Evolutionary conservation across 2,329 filamentous ascomycete genomes (phyloP), one percentile per base, ranked within the genome.

Genomic region (Apiospora koreana): DNA sequence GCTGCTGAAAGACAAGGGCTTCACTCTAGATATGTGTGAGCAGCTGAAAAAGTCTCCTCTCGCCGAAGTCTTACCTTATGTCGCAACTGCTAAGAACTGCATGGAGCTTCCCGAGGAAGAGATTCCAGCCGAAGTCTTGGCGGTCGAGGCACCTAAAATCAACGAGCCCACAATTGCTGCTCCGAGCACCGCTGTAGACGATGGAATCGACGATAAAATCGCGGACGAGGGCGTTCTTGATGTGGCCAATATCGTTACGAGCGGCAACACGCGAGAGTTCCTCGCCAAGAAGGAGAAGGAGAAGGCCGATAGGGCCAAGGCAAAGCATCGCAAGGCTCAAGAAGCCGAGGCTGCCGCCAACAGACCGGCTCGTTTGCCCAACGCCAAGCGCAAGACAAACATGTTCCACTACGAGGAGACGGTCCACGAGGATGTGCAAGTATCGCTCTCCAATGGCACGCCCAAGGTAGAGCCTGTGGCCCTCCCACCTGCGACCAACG

Each of bases 231-330:
- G 93, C 31, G 92, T 95, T 10, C 84, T 96, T 3, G 93, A 96
- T 75, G 93, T 96, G 65, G 94, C 93, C n/a, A 92, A 88, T 74
- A 95, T 96, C 73, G 93, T 96, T 45, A 92, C 92, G 1, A 92
- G 90, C 75, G 93, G 93, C 42, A 93, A 94, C 79, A 94, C 94
- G 75, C 89, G 90, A 75, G 93, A 96, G 76, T 95, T 94, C 75
- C 83, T 96, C 7, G 93, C 93, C 12, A 93, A 93, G 81, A 94
- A 93, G 79, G 93, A 95, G 77, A 92, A 91, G 78, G 92, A 95
- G 77, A 95, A 93, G 85, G 85, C 86, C 6, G 90, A 92, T 71
- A 91, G 89, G 80, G 84, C 82, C 3, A 87, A 87, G 71, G 84
- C 86, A 28, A 89, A 87, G 74, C 92, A 92, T 76, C 86, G 83